phyloP scores from a whole-genome alignment of 176 grass and related monocot genomes.

The Canna indica region DNA sequence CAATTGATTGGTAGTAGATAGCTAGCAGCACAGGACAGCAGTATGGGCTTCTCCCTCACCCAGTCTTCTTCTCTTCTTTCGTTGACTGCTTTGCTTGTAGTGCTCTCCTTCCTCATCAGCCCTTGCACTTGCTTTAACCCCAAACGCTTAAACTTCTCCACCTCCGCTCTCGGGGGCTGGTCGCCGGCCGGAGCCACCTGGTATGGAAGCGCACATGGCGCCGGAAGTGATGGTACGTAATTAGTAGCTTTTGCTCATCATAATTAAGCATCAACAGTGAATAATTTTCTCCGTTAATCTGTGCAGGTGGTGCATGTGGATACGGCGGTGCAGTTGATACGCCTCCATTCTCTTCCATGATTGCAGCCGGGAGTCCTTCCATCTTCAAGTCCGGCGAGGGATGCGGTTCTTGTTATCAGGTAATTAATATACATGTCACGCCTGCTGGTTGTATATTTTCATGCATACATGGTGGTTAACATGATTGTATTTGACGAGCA shows the following conservation, averaged over 20 bases:
- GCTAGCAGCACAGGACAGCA: no score
- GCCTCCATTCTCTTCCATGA: constrained; percentile 55
- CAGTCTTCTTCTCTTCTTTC: background rate
- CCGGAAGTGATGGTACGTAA: constrained; percentile 57
- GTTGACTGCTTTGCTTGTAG: constrained; percentile 11
- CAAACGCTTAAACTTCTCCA: constrained; percentile 14
- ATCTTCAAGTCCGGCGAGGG: constrained; percentile 64
- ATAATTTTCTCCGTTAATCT: no score
- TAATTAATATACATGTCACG: no score
- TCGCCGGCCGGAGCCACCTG: constrained; percentile 56
- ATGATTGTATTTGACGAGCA: no score
- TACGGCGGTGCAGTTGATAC: constrained; percentile 48
- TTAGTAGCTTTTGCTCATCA: background rate
- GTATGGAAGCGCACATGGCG: constrained; percentile 61
- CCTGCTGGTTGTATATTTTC: no score
- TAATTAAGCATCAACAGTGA: background rate
- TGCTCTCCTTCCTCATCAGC: constrained; percentile 30
- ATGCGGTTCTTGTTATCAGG: constrained; percentile 83
- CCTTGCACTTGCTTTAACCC: constrained; percentile 34
- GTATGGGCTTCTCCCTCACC: no score
- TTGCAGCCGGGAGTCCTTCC: constrained; percentile 51
- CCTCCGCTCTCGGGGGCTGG: constrained; percentile 32
- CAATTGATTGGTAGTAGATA: no score
- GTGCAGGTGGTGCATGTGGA: constrained; percentile 79
- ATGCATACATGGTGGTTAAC: no score